These are phyloP conservation scores for Fusarium brachygibbosum DNA, from an alignment of 2,329 filamentous ascomycete genomes.

Conservation along the genomic window DNA sequence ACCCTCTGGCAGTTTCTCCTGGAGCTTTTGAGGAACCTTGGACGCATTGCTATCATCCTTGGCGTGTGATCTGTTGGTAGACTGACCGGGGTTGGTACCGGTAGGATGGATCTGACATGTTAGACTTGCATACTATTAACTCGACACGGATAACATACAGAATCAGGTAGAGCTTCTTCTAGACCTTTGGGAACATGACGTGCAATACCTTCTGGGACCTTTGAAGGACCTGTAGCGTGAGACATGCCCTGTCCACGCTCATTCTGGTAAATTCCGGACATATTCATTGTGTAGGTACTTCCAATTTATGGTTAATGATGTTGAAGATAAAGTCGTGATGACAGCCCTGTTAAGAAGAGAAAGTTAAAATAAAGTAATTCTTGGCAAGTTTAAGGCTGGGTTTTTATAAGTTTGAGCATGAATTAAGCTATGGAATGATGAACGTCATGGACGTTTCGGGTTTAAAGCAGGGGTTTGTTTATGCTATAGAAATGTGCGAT, in stretches of 20 bases:
- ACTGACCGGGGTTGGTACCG: slow-evolving; percentile 26
- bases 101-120: slow-evolving; percentile 43
- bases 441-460: neutral
- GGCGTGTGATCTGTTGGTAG: slow-evolving; percentile 37
- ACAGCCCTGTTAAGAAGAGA: neutral
- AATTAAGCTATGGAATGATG: neutral
- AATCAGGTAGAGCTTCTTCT: slow-evolving; percentile 42
- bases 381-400: neutral
- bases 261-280: slow-evolving; percentile 23
- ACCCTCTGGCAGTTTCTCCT: slow-evolving; percentile 44
- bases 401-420: neutral
- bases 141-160: slow-evolving; percentile 9
- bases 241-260: slow-evolving; percentile 37
- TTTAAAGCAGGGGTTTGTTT: neutral
- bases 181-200: slow-evolving; percentile 31
- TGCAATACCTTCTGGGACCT: slow-evolving; percentile 35
- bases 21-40: slow-evolving; percentile 41
- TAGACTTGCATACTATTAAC: rapidly evolving
- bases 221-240: slow-evolving; percentile 41
- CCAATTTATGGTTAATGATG: neutral
- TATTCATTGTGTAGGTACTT: neutral
- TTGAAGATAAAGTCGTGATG: neutral
- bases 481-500: neutral
- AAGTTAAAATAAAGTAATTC: neutral
- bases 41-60: slow-evolving; percentile 38